Evolutionary conservation across 257 asterid genomes (phyloP).

Genomic region (Oldenlandia corymbosa): DNA sequence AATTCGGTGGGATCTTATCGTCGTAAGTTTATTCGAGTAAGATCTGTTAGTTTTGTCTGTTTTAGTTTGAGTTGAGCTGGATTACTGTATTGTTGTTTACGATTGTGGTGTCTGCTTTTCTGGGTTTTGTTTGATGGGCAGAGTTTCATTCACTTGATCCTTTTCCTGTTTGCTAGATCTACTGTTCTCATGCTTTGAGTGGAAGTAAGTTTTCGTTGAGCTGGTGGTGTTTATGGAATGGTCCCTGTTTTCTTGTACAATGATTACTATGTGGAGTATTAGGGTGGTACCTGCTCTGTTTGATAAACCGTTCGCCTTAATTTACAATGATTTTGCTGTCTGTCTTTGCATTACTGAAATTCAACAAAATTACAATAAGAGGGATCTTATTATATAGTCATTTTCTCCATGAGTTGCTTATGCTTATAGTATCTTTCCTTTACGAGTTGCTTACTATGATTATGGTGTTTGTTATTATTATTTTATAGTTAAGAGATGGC

Average conservation of each 20-base stretch:
- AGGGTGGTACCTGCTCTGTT: not conserved
- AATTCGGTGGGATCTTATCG: constrained; percentile 6
- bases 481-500: constrained; percentile 27
- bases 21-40: not conserved
- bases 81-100: not conserved
- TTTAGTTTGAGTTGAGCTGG: constrained; percentile 5
- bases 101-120: not conserved
- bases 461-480: not conserved
- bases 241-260: too few species aligned
- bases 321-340: too few species aligned
- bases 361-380: too few species aligned
- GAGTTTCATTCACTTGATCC: constrained; percentile 13
- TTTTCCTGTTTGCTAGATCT: constrained; percentile 16
- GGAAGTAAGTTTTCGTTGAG: not conserved
- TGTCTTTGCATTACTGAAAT: too few species aligned
- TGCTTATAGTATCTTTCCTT: not conserved
- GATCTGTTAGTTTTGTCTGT: constrained; percentile 12
- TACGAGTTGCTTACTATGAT: not conserved
- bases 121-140: not conserved
- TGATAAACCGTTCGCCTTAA: too few species aligned
- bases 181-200: not conserved
- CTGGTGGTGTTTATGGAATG: not conserved
- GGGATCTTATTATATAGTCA: too few species aligned
- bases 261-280: not conserved
- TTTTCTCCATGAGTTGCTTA: not conserved